Evolutionary conservation across 1,139 yeast species (phyloP).

Genomic region (Scheffersomyces titani): DNA sequence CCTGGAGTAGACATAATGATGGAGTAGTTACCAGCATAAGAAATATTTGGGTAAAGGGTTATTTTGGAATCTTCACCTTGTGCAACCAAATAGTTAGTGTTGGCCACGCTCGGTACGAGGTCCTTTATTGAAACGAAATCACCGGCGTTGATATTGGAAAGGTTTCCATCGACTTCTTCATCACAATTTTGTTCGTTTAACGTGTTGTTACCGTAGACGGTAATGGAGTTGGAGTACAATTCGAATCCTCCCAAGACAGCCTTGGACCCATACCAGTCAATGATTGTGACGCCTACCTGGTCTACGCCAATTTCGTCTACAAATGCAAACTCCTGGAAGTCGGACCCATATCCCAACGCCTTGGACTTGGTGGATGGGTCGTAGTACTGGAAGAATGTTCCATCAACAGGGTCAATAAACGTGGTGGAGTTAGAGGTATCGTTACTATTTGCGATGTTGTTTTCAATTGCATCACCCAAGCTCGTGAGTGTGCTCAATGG

Average conservation of each 20-base stretch:
- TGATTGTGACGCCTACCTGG: constrained; percentile 63
- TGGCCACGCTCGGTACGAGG: constrained; percentile 17
- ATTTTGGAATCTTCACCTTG: constrained; percentile 45
- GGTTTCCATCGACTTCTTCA: constrained; percentile 26
- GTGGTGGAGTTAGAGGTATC: constrained; percentile 23
- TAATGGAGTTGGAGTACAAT: constrained; percentile 63
- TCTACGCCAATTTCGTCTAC: constrained; percentile 68
- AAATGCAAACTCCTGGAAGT: constrained; percentile 80
- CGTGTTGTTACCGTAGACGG: constrained; percentile 70
- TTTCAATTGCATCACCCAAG: constrained; percentile 24
- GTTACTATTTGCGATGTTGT: constrained; percentile 19
- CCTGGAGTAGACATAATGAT: constrained; percentile 85
- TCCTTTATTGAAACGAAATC: constrained; percentile 31
- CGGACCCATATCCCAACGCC: constrained; percentile 47
- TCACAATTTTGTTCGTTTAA: constrained; percentile 68
- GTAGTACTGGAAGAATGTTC: constrained; percentile 38
- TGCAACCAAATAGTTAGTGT: constrained; percentile 33
- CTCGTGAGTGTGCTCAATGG: constrained; percentile 51
- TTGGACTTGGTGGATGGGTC: constrained; percentile 44
- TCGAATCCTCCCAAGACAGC: constrained; percentile 77
- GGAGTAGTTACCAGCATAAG: constrained; percentile 74
- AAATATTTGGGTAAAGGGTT: constrained; percentile 66
- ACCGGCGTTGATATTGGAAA: constrained; percentile 34
- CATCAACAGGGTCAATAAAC: constrained; percentile 35
- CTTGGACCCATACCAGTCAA: constrained; percentile 67